These are phyloP conservation scores for Pichia sp. DNA, from an alignment of 1,139 yeast genomes.

Conservation along the genomic window DNA sequence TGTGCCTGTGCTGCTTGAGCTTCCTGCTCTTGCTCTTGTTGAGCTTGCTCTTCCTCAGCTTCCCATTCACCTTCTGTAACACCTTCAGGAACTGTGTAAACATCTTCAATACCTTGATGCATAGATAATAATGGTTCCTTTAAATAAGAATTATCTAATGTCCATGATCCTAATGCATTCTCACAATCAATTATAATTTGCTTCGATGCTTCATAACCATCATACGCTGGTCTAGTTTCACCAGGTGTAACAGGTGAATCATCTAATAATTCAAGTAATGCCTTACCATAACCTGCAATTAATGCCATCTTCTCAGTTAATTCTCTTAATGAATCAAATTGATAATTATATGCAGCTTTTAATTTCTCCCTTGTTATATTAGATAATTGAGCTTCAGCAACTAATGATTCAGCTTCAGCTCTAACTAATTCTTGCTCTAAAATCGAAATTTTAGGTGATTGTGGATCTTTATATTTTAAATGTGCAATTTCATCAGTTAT, in stretches of 20 bases:
- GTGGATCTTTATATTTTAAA: slow-evolving; percentile 96
- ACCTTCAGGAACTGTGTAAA: slow-evolving; percentile 40
- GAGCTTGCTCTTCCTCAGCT: slow-evolving; percentile 18
- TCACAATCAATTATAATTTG: slow-evolving; percentile 97
- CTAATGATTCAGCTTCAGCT: slow-evolving; percentile 98
- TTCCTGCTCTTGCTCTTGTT: slow-evolving; percentile 1
- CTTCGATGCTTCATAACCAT: slow-evolving; percentile 96
- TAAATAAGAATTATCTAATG: slow-evolving; percentile 89
- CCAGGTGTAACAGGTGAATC: slow-evolving; percentile 98
- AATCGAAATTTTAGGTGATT: slow-evolving; percentile 89
- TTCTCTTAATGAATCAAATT: slow-evolving; percentile 93
- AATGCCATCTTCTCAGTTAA: slow-evolving; percentile 93
- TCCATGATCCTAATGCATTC: slow-evolving; percentile 93
- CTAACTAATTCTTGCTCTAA: slow-evolving; percentile 97
- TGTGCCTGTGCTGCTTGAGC: background rate
- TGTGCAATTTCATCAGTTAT: slow-evolving; percentile 97
- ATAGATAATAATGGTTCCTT: slow-evolving; percentile 82
- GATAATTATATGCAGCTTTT: slow-evolving; percentile 95
- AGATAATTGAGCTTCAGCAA: slow-evolving; percentile 97
- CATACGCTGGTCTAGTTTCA: slow-evolving; percentile 97
- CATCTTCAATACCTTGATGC: slow-evolving; percentile 61
- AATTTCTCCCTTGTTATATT: slow-evolving; percentile 97
- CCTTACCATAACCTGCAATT: slow-evolving; percentile 98
- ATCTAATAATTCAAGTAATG: slow-evolving; percentile 87
- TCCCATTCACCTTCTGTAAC: slow-evolving; percentile 24